Conservation (phyloP, 345 rosid genomes). For the Dovyalis caffra region DNA sequence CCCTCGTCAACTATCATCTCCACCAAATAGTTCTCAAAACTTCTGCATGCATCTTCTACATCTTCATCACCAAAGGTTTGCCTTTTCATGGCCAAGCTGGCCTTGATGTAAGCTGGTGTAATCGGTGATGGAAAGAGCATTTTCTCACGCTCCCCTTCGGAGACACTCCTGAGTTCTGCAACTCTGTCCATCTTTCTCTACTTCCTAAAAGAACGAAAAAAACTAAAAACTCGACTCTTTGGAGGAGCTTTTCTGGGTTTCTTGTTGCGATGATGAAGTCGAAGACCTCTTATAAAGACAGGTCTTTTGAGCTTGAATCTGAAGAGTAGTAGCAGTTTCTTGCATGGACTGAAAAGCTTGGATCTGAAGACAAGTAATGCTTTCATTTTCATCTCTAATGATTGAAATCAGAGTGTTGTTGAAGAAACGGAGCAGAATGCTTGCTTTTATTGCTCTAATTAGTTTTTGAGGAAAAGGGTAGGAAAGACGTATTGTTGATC, state of each 20-base stretch:
- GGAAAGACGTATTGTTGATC: not conserved
- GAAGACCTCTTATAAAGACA: slow-evolving; percentile 45
- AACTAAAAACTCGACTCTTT: not conserved
- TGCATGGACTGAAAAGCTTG: slow-evolving; percentile 59
- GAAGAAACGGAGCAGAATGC: slow-evolving; percentile 24
- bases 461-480: not conserved
- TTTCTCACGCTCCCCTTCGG: slow-evolving; percentile 28
- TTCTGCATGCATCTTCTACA: slow-evolving; percentile 75
- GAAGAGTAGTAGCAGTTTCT: slow-evolving; percentile 38
- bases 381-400: slow-evolving; percentile 48
- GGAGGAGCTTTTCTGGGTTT: slow-evolving; percentile 25
- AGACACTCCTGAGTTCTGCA: slow-evolving; percentile 28
- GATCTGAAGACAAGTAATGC: slow-evolving; percentile 52
- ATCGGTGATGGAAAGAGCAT: slow-evolving; percentile 47
- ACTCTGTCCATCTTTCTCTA: slow-evolving; percentile 37
- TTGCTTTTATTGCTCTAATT: slow-evolving; percentile 6
- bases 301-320: slow-evolving; percentile 50
- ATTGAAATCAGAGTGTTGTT: slow-evolving; percentile 9
- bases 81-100: slow-evolving; percentile 19
- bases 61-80: slow-evolving; percentile 29
- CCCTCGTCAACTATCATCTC: slow-evolving; percentile 83
- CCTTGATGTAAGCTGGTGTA: slow-evolving; percentile 42
- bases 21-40: slow-evolving; percentile 81
- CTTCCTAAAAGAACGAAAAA: slow-evolving; percentile 27
- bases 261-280: slow-evolving; percentile 16